Evolutionary conservation across 2,329 filamentous ascomycete genomes (phyloP).

Genomic region (Bipolaris cookei): DNA sequence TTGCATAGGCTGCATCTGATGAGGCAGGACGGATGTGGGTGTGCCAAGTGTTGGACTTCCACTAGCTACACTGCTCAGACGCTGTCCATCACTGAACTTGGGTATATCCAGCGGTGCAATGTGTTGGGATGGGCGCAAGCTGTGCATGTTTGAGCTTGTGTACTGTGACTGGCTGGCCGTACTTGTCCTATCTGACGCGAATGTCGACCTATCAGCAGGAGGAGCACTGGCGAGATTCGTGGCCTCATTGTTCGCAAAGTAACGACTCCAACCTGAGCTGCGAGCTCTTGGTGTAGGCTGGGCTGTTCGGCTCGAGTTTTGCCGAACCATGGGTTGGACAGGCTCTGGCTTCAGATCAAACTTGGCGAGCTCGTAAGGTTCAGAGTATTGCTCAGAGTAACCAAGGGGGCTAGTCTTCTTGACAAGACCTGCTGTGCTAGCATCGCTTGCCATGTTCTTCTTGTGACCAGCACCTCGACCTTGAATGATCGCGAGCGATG

Average conservation of each 20-base stretch:
- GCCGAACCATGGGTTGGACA: conserved; percentile 44
- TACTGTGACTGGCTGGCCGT: conserved; percentile 48
- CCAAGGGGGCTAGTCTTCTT: conserved; percentile 58
- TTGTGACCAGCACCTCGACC: conserved; percentile 62
- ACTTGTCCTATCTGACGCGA: conserved; percentile 49
- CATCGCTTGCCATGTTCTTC: conserved; percentile 62
- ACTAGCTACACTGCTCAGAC: conserved; percentile 70
- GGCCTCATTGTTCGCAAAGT: conserved; percentile 76
- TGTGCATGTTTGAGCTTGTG: conserved; percentile 63
- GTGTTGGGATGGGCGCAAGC: conserved; percentile 68
- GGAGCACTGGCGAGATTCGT: conserved; percentile 63
- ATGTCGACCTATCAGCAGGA: conserved; percentile 59
- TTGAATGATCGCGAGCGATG: conserved; percentile 57
- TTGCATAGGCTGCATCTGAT: conserved; percentile 44
- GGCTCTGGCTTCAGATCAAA: conserved; percentile 51
- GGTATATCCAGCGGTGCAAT: conserved; percentile 67
- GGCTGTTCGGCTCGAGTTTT: conserved; percentile 42
- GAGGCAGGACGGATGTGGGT: conserved; percentile 54
- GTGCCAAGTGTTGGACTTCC: conserved; percentile 73
- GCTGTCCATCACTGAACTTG: conserved; percentile 61
- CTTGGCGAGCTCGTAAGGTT: conserved; percentile 54
- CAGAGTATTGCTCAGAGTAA: conserved; percentile 48
- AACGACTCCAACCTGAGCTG: conserved; percentile 78
- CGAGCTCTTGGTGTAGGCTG: conserved; percentile 41
- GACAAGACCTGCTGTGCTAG: conserved; percentile 65